Evolutionary conservation across 352 stramenopile species (phyloP).

Genomic region (Phytophthora pluvialis): DNA sequence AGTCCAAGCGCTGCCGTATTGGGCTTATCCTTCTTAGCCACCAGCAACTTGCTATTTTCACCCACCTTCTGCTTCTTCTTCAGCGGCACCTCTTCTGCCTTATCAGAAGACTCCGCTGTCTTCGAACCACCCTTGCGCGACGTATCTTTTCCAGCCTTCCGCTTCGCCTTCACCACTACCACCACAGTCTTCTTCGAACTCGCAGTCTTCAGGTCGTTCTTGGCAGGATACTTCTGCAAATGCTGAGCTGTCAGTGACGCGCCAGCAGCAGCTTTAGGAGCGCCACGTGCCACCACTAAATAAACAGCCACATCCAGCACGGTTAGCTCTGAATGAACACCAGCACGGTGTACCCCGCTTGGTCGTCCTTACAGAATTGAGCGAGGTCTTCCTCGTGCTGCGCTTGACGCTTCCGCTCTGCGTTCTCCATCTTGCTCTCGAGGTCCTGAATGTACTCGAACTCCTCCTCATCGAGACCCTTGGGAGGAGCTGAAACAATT

Average conservation of each 20-base stretch:
- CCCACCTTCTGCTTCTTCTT: slow-evolving; percentile 38
- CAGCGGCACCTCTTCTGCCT: slow-evolving; percentile 6
- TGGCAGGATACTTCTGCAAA: slow-evolving; percentile 38
- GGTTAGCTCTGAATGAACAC: background rate
- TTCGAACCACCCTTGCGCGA: slow-evolving; percentile 28
- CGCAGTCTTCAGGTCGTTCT: slow-evolving; percentile 34
- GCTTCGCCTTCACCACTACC: slow-evolving; percentile 64
- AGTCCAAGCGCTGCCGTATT: slow-evolving; percentile 33
- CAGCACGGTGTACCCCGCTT: background rate
- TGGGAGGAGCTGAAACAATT: slow-evolving; percentile 63
- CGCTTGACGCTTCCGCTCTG: slow-evolving; percentile 54
- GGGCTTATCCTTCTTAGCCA: slow-evolving; percentile 18
- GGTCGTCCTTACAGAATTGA: slow-evolving; percentile 59
- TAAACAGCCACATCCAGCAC: background rate
- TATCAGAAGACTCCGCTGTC: slow-evolving; percentile 17
- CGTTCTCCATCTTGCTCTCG: slow-evolving; percentile 59
- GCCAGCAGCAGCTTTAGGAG: slow-evolving; percentile 31
- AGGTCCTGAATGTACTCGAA: slow-evolving; percentile 83
- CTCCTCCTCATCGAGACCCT: slow-evolving; percentile 88
- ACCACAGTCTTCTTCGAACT: slow-evolving; percentile 40
- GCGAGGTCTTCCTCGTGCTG: slow-evolving; percentile 81
- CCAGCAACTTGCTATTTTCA: background rate
- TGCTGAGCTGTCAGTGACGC: slow-evolving; percentile 32
- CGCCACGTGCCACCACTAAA: slow-evolving; percentile 65
- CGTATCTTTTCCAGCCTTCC: slow-evolving; percentile 43